Percentiles rank a stretch among this genome's conserved stretches.
Evolutionary conservation across 2,329 filamentous ascomycete genomes (phyloP).

Genomic region (Fusarium mundagurra): DNA sequence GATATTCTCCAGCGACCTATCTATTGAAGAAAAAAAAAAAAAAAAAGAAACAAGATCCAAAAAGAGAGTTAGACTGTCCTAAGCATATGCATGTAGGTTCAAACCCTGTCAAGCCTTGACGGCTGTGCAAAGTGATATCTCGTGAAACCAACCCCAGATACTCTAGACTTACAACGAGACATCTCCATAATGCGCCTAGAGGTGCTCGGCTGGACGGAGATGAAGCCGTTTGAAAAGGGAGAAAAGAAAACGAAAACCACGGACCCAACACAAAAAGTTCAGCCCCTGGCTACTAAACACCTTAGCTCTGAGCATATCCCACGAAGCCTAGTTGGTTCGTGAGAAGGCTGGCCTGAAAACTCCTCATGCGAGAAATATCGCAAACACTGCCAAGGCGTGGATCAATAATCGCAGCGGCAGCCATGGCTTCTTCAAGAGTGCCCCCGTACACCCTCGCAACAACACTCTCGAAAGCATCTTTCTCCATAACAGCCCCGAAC

Average conservation of each 20-base stretch:
- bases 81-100: not conserved
- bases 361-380: not conserved
- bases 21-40: not conserved
- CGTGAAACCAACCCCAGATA: not conserved
- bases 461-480: slow-evolving; percentile 58
- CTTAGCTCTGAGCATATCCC: slow-evolving; percentile 24
- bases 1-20: slow-evolving; percentile 18
- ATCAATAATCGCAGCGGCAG: slow-evolving; percentile 9
- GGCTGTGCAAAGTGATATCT: not conserved
- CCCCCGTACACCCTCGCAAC: slow-evolving; percentile 52
- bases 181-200: not conserved
- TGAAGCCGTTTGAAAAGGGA: not conserved
- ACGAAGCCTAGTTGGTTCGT: slow-evolving; percentile 1
- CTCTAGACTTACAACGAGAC: not conserved
- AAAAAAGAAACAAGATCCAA: not conserved
- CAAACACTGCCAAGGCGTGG: not conserved
- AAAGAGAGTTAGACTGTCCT: not conserved
- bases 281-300: not conserved
- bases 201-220: not conserved
- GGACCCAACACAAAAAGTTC: not conserved
- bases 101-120: not conserved
- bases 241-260: not conserved
- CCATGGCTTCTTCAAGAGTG: slow-evolving; percentile 31
- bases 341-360: not conserved
- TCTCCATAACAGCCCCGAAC: slow-evolving; percentile 60